Base-by-base conservation (phyloP, 768 basidiomycete species). In the Mrakia frigida region DNA sequence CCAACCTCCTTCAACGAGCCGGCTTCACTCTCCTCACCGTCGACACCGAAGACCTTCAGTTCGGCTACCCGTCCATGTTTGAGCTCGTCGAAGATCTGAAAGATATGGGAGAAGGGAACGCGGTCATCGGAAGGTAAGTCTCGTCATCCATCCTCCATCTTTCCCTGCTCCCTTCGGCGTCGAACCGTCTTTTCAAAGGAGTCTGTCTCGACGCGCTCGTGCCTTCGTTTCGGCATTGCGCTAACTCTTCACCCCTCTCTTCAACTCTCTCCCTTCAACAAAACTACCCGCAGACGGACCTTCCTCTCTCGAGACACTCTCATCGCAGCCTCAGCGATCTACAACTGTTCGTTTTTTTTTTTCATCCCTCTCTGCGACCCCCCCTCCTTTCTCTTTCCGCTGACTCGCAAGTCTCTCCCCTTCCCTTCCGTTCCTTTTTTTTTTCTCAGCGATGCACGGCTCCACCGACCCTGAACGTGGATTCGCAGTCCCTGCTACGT, bases 81-180 rank as follows among this genome's bases (percentile, higher is more conserved):
- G 96, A 98, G 81, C 87, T 99, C 21, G 86, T 98, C 83, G 89
- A 94, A 74, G 97, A 99, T 83, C 84, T 99, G n/a, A 87, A 88
- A 71, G 90, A 93, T 82, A 99, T 99, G 97, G 97, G 97, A 28
- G 97, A 99, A 82, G 89, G 88, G 69, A 98, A 97, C 81, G 93
- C 94, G 16, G 88, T 98, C 61, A 84, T 95, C 43, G 93, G 92
- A 80, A 86, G 93, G 90, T 92, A 78, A 63, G 86, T 81, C 3
- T 6, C 28, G 9, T 33, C 3, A 72, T 41, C 41, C 23, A 59
- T 72, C 4, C 41, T 18, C 13, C 39, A 5, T 25, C 37, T 28
- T 35, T n/a, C 43, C 56, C 56, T 23, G 23, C 18, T 9, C 56
- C n/a, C n/a, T n/a, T n/a, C n/a, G n/a, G n/a, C n/a, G n/a, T n/a